Evolutionary conservation across 2,329 filamentous ascomycete genomes (phyloP), one percentile per base, ranked within the genome.

Genomic region (Zymoseptoria tritici): DNA sequence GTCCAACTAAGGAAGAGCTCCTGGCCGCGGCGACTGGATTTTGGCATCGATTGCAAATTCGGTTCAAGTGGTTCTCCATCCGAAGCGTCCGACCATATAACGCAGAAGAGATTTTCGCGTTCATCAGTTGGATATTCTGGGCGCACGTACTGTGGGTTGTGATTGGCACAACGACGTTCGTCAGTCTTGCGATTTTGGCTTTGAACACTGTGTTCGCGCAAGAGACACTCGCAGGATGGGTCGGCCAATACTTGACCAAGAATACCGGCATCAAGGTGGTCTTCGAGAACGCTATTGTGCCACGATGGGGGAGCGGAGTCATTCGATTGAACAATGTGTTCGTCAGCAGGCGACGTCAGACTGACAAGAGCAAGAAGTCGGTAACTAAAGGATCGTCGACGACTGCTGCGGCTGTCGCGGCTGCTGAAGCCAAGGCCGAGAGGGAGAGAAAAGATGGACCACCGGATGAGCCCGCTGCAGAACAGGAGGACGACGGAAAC

Each of bases 11-110:
- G 72, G 92, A 97, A 72, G 94, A 99, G 74, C 81, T 99, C 26
- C 80, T 99, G 42, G 88, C 90, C 20, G 93, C 94, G 4, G 91
- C 94, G 42, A 97, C 86, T 21, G 92, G 92, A 1, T 97, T 97
- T 73, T 94, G 91, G 86, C 88, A 95, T 63, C 85, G 94, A 54
- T 76, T 97, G 52, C 91, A 88, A 71, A 89, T 97, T 22, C 88
- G 91, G 49, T 95, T 97, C 78, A 99, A 99, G 76, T 99, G 94
- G 94, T 87, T 94, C 69, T 95, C 94, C 2, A 99, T 99, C 68
- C 83, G 92, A 71, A 96, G 92, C 72, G 90, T 89, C 73, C 83
- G 94, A 46, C 94, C 94, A 0, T 99, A 94, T 84, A 99, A 96
- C 74, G 84, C 88, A 21, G 94, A 99, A 73, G 94, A 99, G 77